Evolutionary conservation across 2,329 filamentous ascomycete genomes (phyloP).

Genomic region (Fusarium sp.): DNA sequence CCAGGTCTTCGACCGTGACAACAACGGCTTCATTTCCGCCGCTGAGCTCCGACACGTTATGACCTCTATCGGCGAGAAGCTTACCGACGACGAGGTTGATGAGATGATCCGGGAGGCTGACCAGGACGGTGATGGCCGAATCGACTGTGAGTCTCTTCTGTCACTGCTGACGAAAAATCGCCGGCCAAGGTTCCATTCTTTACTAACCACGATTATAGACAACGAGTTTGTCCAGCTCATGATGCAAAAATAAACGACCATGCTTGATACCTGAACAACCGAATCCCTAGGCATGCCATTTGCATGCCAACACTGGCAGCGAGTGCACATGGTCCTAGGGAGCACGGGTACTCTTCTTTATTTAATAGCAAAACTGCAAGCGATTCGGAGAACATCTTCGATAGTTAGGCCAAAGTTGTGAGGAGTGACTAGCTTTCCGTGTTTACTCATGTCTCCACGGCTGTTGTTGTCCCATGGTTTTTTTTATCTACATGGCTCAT

Average conservation of each 20-base stretch:
- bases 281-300: conserved; percentile 32
- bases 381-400: conserved; percentile 46
- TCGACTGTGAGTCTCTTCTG: conserved; percentile 76
- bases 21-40: conserved; percentile 92
- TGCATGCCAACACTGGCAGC: conserved; percentile 25
- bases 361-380: conserved; percentile 49
- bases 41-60: conserved; percentile 91
- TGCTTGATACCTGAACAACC: conserved; percentile 44
- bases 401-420: conserved; percentile 44
- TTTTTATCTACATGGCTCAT: conserved; percentile 34
- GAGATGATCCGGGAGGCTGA: conserved; percentile 95
- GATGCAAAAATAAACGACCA: conserved; percentile 85
- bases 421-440: conserved; percentile 42
- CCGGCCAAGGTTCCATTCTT: not conserved
- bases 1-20: conserved; percentile 84
- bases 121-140: conserved; percentile 88
- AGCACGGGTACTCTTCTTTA: conserved; percentile 43
- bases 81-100: conserved; percentile 90
- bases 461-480: conserved; percentile 32
- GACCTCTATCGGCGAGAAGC: conserved; percentile 92
- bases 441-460: conserved; percentile 42
- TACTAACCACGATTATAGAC: conserved; percentile 63
- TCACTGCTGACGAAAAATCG: not conserved
- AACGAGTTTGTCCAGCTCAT: conserved; percentile 95
- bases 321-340: conserved; percentile 32